Percentiles rank a stretch among this genome's conserved stretches.
Conservation (phyloP, 257 asterid species). For the Rhazya stricta region DNA sequence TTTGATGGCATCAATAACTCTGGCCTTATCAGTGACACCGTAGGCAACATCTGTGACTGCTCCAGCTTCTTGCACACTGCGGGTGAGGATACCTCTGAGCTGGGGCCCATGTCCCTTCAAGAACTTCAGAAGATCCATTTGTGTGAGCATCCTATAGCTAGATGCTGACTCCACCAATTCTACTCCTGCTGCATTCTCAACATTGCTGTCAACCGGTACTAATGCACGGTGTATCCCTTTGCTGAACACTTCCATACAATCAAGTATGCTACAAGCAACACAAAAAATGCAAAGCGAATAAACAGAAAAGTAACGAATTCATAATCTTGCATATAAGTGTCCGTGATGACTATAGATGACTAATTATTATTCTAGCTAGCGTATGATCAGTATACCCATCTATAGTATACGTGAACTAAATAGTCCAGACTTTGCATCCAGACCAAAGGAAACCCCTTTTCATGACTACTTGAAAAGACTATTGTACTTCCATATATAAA, state of each 20-base stretch:
- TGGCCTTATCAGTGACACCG: constrained; percentile 48
- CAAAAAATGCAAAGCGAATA: not conserved
- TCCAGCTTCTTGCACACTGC: constrained; percentile 37
- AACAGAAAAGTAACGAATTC: not conserved
- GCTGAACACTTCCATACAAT: constrained; percentile 92
- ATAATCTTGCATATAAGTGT: too few relatives aligned
- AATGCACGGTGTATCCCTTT: constrained; percentile 87
- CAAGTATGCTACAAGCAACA: constrained; percentile 41
- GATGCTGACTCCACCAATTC: constrained; percentile 79
- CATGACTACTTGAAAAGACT: too few relatives aligned
- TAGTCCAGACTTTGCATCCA: too few relatives aligned
- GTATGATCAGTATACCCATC: too few relatives aligned
- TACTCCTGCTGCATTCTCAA: constrained; percentile 59
- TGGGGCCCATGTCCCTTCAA: constrained; percentile 43
- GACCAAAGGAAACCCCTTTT: too few relatives aligned
- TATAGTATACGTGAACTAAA: too few relatives aligned
- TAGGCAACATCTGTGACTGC: constrained; percentile 44
- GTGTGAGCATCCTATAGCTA: constrained; percentile 75
- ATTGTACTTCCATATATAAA: not conserved
- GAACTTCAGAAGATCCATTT: constrained; percentile 71
- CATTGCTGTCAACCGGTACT: constrained; percentile 67
- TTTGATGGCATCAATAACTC: constrained; percentile 60
- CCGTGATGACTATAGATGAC: too few relatives aligned
- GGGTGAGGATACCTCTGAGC: constrained; percentile 38
- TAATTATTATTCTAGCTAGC: too few relatives aligned